phyloP scores from a whole-genome alignment of 1,139 yeast species.

The Yamadazyma taylorii region DNA sequence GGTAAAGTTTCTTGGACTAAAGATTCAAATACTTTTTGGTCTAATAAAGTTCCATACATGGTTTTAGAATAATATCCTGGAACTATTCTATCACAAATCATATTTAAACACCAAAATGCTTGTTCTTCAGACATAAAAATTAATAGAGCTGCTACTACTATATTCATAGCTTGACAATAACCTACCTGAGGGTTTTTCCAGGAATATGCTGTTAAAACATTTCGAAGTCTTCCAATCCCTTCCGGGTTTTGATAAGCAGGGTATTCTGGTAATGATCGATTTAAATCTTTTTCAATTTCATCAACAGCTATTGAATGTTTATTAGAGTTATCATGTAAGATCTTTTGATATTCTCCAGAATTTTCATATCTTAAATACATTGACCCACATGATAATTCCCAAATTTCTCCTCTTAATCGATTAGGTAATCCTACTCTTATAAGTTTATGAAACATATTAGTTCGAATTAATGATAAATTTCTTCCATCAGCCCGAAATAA shows the following conservation, averaged over 20 bases:
- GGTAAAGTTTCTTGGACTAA: conserved; percentile 92
- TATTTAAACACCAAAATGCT: conserved; percentile 89
- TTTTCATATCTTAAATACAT: conserved; percentile 70
- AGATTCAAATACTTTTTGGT: conserved; percentile 90
- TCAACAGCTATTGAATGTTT: conserved; percentile 82
- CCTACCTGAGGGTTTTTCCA: conserved; percentile 98
- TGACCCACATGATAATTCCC: conserved; percentile 93
- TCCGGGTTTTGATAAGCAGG: conserved; percentile 86
- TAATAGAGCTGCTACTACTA: conserved; percentile 89
- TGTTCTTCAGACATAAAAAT: conserved; percentile 97
- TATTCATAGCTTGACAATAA: conserved; percentile 99
- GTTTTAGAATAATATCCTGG: conserved; percentile 98
- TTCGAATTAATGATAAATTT: conserved; percentile 71
- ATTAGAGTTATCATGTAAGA: conserved; percentile 61
- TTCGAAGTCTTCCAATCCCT: conserved; percentile 80
- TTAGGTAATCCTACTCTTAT: conserved; percentile 92
- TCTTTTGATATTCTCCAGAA: conserved; percentile 54
- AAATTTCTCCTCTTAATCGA: conserved; percentile 87
- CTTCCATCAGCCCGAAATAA: conserved; percentile 82
- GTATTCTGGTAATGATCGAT: conserved; percentile 92
- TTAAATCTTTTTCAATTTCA: conserved; percentile 94
- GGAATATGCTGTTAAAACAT: conserved; percentile 90
- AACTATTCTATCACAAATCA: conserved; percentile 79
- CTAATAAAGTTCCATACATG: conserved; percentile 95
- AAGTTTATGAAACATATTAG: conserved; percentile 76